Evolutionary conservation across 2,329 filamentous ascomycete species (phyloP).

Genomic region (Verticillium albo-atrum): DNA sequence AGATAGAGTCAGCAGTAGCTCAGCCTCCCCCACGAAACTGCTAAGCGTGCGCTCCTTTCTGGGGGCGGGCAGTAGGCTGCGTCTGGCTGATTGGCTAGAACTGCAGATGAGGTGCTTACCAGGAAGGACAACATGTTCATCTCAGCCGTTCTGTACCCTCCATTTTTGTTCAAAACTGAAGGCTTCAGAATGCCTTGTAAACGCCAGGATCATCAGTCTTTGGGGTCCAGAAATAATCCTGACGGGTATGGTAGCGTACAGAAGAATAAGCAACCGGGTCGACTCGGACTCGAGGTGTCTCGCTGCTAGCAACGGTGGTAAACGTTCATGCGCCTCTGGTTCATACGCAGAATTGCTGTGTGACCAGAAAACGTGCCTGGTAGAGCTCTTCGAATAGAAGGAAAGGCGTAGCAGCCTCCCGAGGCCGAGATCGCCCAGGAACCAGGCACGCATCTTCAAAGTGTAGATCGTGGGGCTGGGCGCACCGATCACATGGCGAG

Average conservation of each 20-base stretch:
- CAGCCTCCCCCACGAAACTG: neutral
- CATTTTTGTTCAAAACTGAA: neutral
- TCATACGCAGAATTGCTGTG: no score
- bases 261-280: no score
- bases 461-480: neutral
- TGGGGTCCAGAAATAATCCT: neutral
- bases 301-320: no score
- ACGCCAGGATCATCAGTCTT: neutral
- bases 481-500: neutral
- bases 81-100: neutral
- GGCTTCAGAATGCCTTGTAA: neutral
- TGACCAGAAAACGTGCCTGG: no score
- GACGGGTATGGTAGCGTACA: no score
- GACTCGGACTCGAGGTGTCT: no score
- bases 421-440: neutral
- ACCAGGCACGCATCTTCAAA: neutral
- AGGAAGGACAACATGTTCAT: no score
- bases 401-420: neutral
- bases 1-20: neutral
- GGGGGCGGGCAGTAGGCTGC: neutral
- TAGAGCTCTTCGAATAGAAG: no score
- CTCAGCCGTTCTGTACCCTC: neutral
- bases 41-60: neutral
- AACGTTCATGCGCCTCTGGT: no score
- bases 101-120: neutral